Conservation (phyloP, 1,139 yeast species). For the Lodderomyces jiufengensis region DNA sequence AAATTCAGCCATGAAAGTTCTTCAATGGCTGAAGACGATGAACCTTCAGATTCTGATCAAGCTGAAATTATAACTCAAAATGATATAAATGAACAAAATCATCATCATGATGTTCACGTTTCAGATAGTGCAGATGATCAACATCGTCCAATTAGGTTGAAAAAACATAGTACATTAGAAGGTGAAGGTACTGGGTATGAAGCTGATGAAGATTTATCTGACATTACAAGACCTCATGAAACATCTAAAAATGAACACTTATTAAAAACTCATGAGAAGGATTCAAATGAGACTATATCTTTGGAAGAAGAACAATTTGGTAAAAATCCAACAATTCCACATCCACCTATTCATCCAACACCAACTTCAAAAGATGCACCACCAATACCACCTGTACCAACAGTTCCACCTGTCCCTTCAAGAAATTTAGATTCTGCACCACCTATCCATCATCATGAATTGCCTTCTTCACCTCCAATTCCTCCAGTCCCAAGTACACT, state of each 20-base stretch:
- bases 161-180: conserved; percentile 19
- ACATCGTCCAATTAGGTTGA: conserved; percentile 9
- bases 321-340: conserved; percentile 10
- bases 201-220: conserved; percentile 44
- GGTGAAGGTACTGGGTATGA: conserved; percentile 41
- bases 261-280: conserved; percentile 1
- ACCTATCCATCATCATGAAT: conserved; percentile 7
- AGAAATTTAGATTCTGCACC: conserved; percentile 16
- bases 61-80: conserved; percentile 9
- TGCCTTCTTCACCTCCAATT: conserved; percentile 8
- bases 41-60: conserved; percentile 15
- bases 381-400: conserved; percentile 19
- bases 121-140: conserved; percentile 22
- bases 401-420: conserved; percentile 13
- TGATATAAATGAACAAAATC: conserved; percentile 6
- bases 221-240: conserved; percentile 19
- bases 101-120: conserved; percentile 5
- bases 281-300: conserved; percentile 9
- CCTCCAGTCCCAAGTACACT: conserved; percentile 10
- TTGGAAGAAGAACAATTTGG: conserved; percentile 1
- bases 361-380: conserved; percentile 14
- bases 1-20: conserved; percentile 20
- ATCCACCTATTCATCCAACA: conserved; percentile 11
- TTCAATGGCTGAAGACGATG: conserved; percentile 31
- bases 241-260: not conserved